A percentile compares a stretch with the other conserved stretches of the same genome.
These are phyloP conservation scores for Erigeron canadensis DNA, from an alignment of 129 eudicot species.

Conservation along the genomic window DNA sequence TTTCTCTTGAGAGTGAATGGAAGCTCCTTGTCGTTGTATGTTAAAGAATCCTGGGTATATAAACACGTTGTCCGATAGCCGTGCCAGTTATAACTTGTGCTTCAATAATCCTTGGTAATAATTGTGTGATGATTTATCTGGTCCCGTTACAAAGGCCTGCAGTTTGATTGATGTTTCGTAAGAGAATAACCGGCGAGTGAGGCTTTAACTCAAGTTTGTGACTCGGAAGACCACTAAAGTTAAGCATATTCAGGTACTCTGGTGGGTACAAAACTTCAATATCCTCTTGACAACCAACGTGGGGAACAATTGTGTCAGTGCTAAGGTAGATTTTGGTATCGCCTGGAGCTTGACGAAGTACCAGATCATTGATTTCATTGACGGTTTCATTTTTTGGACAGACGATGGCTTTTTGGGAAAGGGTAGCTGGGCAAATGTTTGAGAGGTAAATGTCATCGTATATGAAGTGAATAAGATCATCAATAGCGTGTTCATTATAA, in stretches of 20 bases:
- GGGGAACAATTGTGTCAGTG: not conserved
- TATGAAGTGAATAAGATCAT: not conserved
- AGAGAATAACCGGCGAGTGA: not conserved
- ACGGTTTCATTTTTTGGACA: not conserved
- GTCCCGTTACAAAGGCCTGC: conserved; percentile 9
- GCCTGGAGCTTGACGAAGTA: not conserved
- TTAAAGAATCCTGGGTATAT: not conserved
- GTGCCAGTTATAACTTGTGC: not conserved
- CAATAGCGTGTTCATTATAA: not conserved
- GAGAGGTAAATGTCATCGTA: not conserved
- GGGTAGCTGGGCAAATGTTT: not conserved
- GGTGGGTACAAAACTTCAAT: not conserved
- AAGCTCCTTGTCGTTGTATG: not conserved
- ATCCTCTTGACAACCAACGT: too few relatives aligned
- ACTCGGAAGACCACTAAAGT: not conserved
- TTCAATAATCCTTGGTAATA: not conserved
- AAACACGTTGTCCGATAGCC: not conserved
- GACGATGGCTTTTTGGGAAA: not conserved
- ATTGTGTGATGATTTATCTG: not conserved
- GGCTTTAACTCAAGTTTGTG: not conserved
- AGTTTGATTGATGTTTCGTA: not conserved
- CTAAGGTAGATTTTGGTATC: not conserved
- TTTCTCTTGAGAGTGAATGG: too few relatives aligned
- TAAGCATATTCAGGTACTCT: not conserved
- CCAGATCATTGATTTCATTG: not conserved